A percentile compares a stretch with the other conserved stretches of the same genome.
These are phyloP conservation scores for Pseudogymnoascus sp. DNA, from an alignment of 2,329 filamentous ascomycete species.

Conservation along the genomic window DNA sequence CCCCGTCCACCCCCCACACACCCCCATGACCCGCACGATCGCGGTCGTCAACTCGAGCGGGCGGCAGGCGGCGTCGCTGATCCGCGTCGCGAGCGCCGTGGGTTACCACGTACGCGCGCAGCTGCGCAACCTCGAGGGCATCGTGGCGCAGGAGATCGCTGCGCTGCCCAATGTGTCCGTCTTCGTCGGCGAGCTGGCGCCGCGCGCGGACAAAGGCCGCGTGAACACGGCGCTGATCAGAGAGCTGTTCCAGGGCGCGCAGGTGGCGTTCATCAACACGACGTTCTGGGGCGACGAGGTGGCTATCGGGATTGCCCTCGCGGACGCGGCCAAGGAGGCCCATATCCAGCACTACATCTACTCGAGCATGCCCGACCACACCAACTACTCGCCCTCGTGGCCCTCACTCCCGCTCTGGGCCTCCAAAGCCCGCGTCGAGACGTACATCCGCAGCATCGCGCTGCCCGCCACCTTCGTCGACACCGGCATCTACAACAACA, in stretches of 20 bases:
- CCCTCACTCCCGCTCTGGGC: conserved; percentile 84
- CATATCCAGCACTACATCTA: conserved; percentile 90
- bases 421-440: conserved; percentile 85
- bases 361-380: conserved; percentile 94
- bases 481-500: conserved; percentile 97
- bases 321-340: conserved; percentile 77
- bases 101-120: conserved; percentile 92
- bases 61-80: conserved; percentile 89
- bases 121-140: conserved; percentile 74
- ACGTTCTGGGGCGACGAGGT: conserved; percentile 95
- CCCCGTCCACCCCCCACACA: not conserved
- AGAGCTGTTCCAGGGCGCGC: conserved; percentile 72
- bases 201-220: conserved; percentile 47
- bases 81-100: conserved; percentile 85
- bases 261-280: conserved; percentile 95
- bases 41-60: conserved; percentile 94
- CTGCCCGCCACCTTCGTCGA: conserved; percentile 90
- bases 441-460: conserved; percentile 70
- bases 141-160: conserved; percentile 80
- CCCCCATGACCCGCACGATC: conserved; percentile 45
- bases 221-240: conserved; percentile 66
- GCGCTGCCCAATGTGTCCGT: conserved; percentile 67
- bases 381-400: conserved; percentile 66
- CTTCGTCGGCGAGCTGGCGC: conserved; percentile 52
- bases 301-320: conserved; percentile 77